Percentiles rank a stretch among this genome's conserved stretches.
phyloP scores from a whole-genome alignment of 306 rosid species.

The Trifolium repens region DNA sequence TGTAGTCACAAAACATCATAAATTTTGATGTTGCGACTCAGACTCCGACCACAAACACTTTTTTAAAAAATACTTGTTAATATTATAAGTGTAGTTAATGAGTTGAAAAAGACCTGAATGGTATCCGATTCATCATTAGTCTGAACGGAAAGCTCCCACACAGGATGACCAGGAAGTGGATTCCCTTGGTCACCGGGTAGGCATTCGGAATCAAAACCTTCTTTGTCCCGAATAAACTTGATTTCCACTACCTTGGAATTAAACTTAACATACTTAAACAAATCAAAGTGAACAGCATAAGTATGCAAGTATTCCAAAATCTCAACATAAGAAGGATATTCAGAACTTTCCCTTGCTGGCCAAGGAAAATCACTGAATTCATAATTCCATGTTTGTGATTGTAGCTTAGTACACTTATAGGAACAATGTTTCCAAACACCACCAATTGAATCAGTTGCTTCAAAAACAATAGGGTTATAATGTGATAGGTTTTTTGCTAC shows the following conservation, averaged over 20 bases:
- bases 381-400: slow-evolving; percentile 54
- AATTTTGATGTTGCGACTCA: not conserved
- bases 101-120: slow-evolving; percentile 51
- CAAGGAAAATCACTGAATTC: slow-evolving; percentile 78
- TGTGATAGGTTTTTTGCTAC: slow-evolving; percentile 59
- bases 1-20: no score
- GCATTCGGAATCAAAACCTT: slow-evolving; percentile 8
- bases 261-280: slow-evolving; percentile 56
- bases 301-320: slow-evolving; percentile 54
- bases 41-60: no score
- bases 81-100: not conserved
- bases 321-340: slow-evolving; percentile 56
- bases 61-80: no score
- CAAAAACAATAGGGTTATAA: slow-evolving; percentile 53
- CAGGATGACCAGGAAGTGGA: slow-evolving; percentile 51
- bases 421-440: slow-evolving; percentile 58
- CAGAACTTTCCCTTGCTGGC: slow-evolving; percentile 49
- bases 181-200: slow-evolving; percentile 33
- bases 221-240: slow-evolving; percentile 41
- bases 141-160: slow-evolving; percentile 69
- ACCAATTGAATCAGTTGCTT: not conserved
- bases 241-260: slow-evolving; percentile 61
- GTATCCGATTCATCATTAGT: slow-evolving; percentile 48
- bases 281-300: slow-evolving; percentile 59
- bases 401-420: slow-evolving; percentile 64